phyloP scores from a whole-genome alignment of 2,329 filamentous ascomycete genomes.

The Penicillium sp. region DNA sequence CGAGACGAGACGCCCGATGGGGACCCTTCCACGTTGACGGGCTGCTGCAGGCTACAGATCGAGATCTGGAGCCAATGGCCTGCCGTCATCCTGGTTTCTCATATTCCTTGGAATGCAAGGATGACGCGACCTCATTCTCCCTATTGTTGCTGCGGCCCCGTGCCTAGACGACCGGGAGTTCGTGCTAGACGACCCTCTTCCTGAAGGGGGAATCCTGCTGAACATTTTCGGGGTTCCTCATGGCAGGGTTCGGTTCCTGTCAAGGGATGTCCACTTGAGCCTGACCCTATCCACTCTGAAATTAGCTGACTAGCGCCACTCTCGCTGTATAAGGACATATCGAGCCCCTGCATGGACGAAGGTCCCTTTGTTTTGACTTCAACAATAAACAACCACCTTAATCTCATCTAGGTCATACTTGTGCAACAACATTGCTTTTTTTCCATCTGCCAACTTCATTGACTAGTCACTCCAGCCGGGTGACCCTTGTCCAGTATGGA shows the following conservation, averaged over 20 bases:
- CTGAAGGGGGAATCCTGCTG: conserved; percentile 26
- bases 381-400: conserved; percentile 13
- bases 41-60: conserved; percentile 27
- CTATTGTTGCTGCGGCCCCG: conserved; percentile 26
- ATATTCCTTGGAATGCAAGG: conserved; percentile 43
- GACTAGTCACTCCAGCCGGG: conserved; percentile 10
- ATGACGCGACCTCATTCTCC: conserved; percentile 28
- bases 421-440: conserved; percentile 27
- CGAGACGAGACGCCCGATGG: conserved; percentile 26
- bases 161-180: conserved; percentile 23
- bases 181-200: conserved; percentile 27
- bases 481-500: conserved; percentile 35
- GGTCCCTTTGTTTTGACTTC: conserved; percentile 19
- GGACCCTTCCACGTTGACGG: conserved; percentile 36
- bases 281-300: conserved; percentile 21
- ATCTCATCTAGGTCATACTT: conserved; percentile 23
- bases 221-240: conserved; percentile 19
- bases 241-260: conserved; percentile 21
- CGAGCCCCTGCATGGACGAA: conserved; percentile 22
- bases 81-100: conserved; percentile 17
- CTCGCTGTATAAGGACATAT: conserved; percentile 34
- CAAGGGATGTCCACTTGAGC: conserved; percentile 33
- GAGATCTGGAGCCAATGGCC: conserved; percentile 29
- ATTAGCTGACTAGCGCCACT: conserved; percentile 20
- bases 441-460: conserved; percentile 10